These are phyloP conservation scores for Starmerella stigmatis DNA, from an alignment of 805 yeast genomes.

Conservation along the genomic window DNA sequence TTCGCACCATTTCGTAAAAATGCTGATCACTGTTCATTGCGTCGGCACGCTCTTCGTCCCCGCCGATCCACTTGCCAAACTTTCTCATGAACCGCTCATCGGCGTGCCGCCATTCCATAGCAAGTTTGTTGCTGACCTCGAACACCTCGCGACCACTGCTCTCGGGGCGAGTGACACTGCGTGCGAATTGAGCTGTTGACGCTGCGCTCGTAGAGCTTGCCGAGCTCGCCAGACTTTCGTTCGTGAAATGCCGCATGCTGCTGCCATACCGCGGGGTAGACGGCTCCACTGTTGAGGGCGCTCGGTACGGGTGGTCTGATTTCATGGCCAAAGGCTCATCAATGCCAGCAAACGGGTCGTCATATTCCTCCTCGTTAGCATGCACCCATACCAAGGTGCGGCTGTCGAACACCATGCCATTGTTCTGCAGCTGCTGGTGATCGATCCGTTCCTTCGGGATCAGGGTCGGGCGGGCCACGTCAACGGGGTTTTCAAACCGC, in stretches of 20 bases:
- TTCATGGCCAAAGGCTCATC: slow-evolving; percentile 12
- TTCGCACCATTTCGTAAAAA: slow-evolving; percentile 25
- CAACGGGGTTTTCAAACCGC: slow-evolving; percentile 18
- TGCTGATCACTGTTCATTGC: slow-evolving; percentile 18
- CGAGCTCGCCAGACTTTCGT: slow-evolving; percentile 15
- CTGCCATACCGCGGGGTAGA: not conserved
- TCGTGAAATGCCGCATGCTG: slow-evolving; percentile 4
- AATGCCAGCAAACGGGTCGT: slow-evolving; percentile 25
- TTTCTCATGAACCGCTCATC: slow-evolving; percentile 26
- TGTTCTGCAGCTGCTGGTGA: not conserved
- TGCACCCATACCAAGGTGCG: slow-evolving; percentile 25
- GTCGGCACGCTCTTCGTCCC: slow-evolving; percentile 21
- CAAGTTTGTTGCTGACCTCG: slow-evolving; percentile 16
- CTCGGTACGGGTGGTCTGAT: too few relatives aligned
- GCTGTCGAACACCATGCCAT: slow-evolving; percentile 25
- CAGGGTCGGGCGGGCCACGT: slow-evolving; percentile 2
- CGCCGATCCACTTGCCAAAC: slow-evolving; percentile 27
- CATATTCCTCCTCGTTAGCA: slow-evolving; percentile 21
- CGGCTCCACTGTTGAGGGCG: too few relatives aligned
- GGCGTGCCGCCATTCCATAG: slow-evolving; percentile 23
- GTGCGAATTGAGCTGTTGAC: slow-evolving; percentile 5
- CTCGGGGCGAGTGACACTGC: slow-evolving; percentile 23
- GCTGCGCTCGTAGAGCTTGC: slow-evolving; percentile 11
- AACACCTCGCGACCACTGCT: slow-evolving; percentile 22
- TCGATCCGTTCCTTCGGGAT: slow-evolving; percentile 14